Evolutionary conservation across 2,329 filamentous ascomycete species (phyloP), one percentile per base, ranked within the genome.

Genomic region (Penicillium sp.): DNA sequence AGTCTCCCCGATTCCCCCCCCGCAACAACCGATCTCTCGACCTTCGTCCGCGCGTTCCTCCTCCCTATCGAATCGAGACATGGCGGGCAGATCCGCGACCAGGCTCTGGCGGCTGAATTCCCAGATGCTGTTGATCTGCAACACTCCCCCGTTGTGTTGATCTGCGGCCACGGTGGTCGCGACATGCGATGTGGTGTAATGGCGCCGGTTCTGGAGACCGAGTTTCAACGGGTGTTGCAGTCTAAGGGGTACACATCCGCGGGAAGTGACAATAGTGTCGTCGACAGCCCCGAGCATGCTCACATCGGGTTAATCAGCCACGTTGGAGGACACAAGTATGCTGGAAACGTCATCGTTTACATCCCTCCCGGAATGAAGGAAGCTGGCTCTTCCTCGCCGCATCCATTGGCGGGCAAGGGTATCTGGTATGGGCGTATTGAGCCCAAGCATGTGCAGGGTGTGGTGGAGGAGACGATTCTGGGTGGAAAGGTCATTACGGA

Each of bases 291-390:
- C 0, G 53, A 55, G 0, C 64, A 67, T 55, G 68, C 68, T 9
- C 69, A 73, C 52, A 57, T 74, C 45, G 72, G 67, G 6, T 57
- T 67, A 41, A 72, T 96, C 62, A 91, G 84, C 57, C 91, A 97
- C 64, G 84, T 96, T 13, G 91, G 91, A 21, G 91, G 91, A 1
- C 91, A 97, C 74, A 95, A 95, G 74, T 97, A 93, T 72, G 85
- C 85, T 33, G 91, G 91, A 34, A 97, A 97, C 64, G 82, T 96
- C 57, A 87, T 97, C 73, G 75, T 97, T 1, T 97, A 97, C 68
- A 79, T 72, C 12, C 69, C 69, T 2, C 64, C 65, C n/a, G n/a
- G n/a, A n/a, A n/a, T n/a, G n/a, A n/a, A n/a, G n/a, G 1, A 58
- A 57, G 12, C 63, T 70, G 60, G 63, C 47, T 53, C 52, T 17